phyloP scores from a whole-genome alignment of 2,329 filamentous ascomycete genomes.

The Colletotrichum sojae region DNA sequence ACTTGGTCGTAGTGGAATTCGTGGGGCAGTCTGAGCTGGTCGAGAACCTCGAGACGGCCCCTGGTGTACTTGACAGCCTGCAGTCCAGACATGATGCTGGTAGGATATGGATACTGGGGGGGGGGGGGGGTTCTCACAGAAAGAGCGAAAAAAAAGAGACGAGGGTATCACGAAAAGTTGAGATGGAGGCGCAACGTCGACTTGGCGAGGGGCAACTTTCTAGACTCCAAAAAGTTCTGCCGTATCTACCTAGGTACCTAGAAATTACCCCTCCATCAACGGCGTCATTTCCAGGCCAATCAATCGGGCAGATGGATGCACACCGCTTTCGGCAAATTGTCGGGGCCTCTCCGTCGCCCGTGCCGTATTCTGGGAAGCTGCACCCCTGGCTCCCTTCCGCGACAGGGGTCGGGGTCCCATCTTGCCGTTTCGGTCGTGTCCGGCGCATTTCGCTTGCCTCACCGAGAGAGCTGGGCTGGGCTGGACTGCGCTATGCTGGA shows the following conservation, averaged over 20 bases:
- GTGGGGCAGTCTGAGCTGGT: conserved; percentile 87
- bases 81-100: conserved; percentile 67
- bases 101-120: not conserved
- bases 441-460: too few species aligned
- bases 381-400: too few species aligned
- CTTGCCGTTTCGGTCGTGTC: too few species aligned
- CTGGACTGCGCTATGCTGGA: too few species aligned
- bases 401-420: too few species aligned
- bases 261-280: conserved; percentile 40
- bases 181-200: not conserved
- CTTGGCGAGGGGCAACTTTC: conserved; percentile 30
- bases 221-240: conserved; percentile 44
- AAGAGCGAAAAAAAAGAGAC: not conserved
- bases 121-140: too few species aligned
- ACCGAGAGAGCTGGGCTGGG: too few species aligned
- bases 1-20: conserved; percentile 84
- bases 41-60: conserved; percentile 81
- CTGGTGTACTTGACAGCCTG: conserved; percentile 84
- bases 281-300: conserved; percentile 30
- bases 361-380: too few species aligned
- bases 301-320: not conserved
- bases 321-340: conserved; percentile 31
- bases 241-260: not conserved
- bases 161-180: conserved; percentile 29
- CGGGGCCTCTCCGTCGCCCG: not conserved